Base-by-base conservation (phyloP, 345 rosid genomes). In the Arabis alpina region DNA sequence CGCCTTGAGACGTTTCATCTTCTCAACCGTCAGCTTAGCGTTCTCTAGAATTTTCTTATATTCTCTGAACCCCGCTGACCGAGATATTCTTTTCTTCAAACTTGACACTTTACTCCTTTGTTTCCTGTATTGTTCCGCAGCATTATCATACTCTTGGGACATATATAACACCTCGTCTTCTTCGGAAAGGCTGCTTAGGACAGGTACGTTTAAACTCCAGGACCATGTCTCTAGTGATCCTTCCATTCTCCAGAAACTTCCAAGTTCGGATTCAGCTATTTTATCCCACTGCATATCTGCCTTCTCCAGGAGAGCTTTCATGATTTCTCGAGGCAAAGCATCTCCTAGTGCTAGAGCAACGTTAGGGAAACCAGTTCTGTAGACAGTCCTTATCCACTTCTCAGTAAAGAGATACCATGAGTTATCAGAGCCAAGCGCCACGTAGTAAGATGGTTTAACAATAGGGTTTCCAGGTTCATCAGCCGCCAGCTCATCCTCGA, bases 201-300 rank as follows among this genome's bases (percentile, higher is more conserved):
- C 94, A 1, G 98, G 98, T 60, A 91, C 98, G 62, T 91, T 89
- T 78, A 91, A 81, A 72, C 97, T 89, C 99, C 99, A 93, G 0
- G 97, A 87, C 99, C 99, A 91, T 43, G 99, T 89, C 77, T 91
- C 99, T 11, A 93, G 70, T 62, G 97, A 93, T 59, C 97, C 98
- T 75, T 89, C 96, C 77, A 73, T 73, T 76, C 65, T 79, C 96
- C 92, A 93, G 71, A 93, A 61, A 61, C 91, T 89, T 65, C 96
- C 99, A 52, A 80, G 78, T 61, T 84, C 95, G 43, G 95, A 87
- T 59, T 81, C 84, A 16, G 91, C 81, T 52, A 94, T 83, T 71
- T 80, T 89, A 73, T 88, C 96, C 97, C 94, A 94, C 51, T 70
- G 88, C 84, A 78, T 77, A 60, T 80, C 86, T 77, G 82, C 87